A percentile compares a stretch with the other conserved stretches of the same genome.
phyloP scores from a whole-genome alignment of 495 filamentous ascomycete species.

The Symbiotaphrina buchneri region DNA sequence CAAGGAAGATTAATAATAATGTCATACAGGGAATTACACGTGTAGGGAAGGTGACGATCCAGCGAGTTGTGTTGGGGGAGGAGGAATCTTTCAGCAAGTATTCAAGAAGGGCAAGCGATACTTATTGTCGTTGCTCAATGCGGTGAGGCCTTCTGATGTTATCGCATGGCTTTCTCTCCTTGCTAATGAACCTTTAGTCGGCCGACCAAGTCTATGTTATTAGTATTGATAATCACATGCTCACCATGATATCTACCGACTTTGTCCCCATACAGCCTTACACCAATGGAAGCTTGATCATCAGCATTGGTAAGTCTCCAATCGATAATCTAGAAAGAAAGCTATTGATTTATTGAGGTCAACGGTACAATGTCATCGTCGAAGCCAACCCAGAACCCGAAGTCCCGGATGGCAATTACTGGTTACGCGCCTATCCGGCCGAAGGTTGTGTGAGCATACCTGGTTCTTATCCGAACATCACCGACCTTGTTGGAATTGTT shows the following conservation, averaged over 20 bases:
- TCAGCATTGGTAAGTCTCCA: conserved; percentile 50
- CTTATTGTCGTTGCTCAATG: conserved; percentile 34
- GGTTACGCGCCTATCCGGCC: conserved; percentile 20
- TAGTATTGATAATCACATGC: conserved; percentile 24
- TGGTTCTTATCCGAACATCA: conserved; percentile 1
- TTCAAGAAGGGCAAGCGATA: no score
- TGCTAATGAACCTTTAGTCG: no score
- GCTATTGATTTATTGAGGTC: no score
- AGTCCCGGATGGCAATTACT: conserved; percentile 36
- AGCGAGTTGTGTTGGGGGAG: no score
- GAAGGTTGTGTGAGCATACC: not conserved
- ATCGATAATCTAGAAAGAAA: no score
- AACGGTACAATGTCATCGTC: conserved; percentile 50
- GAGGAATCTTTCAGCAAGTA: no score
- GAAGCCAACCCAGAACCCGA: conserved; percentile 28
- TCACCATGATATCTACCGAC: conserved; percentile 26
- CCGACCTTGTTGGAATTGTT: no score
- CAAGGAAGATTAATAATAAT: no score
- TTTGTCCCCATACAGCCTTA: conserved; percentile 26
- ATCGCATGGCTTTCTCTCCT: no score
- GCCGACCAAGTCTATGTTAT: conserved; percentile 26
- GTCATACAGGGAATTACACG: no score
- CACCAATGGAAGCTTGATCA: conserved; percentile 18
- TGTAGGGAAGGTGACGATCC: no score
- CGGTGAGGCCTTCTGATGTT: no score